Conservation (phyloP, 306 rosid species). For the Vicia faba region DNA sequence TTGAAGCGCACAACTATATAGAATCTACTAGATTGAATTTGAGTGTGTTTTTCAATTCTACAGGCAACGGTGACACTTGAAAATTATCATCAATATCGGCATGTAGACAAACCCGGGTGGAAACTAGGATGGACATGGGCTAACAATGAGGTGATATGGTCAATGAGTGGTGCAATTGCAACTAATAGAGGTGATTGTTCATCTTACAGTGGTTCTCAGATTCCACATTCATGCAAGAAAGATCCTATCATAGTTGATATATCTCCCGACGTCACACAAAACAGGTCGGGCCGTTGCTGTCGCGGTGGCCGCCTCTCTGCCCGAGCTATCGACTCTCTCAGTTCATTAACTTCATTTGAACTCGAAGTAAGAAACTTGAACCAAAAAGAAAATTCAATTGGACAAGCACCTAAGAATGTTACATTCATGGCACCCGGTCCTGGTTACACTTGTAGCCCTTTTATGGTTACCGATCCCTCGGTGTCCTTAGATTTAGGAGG, state of each 20-base stretch:
- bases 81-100: constrained; percentile 65
- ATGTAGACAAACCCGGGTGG: constrained; percentile 80
- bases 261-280: constrained; percentile 41
- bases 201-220: constrained; percentile 43
- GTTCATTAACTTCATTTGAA: constrained; percentile 68
- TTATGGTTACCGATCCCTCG: constrained; percentile 56
- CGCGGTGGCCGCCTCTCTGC: constrained; percentile 70
- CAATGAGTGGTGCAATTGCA: constrained; percentile 79
- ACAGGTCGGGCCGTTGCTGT: constrained; percentile 65
- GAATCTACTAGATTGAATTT: background rate
- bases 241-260: constrained; percentile 64
- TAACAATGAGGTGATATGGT: constrained; percentile 68
- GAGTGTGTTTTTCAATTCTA: constrained; percentile 3
- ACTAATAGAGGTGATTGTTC: constrained; percentile 65
- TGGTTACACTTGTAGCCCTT: constrained; percentile 76
- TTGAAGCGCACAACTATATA: background rate
- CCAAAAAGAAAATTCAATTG: constrained; percentile 24
- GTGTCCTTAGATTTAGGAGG: constrained; percentile 59
- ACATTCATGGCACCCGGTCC: constrained; percentile 74
- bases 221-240: constrained; percentile 68
- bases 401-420: constrained; percentile 54
- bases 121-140: constrained; percentile 74
- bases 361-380: constrained; percentile 56
- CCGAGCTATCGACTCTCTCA: constrained; percentile 47
- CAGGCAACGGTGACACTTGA: constrained; percentile 76